These are phyloP conservation scores for Rosellinia necatrix DNA, from an alignment of 2,329 filamentous ascomycete species.

Conservation along the genomic window DNA sequence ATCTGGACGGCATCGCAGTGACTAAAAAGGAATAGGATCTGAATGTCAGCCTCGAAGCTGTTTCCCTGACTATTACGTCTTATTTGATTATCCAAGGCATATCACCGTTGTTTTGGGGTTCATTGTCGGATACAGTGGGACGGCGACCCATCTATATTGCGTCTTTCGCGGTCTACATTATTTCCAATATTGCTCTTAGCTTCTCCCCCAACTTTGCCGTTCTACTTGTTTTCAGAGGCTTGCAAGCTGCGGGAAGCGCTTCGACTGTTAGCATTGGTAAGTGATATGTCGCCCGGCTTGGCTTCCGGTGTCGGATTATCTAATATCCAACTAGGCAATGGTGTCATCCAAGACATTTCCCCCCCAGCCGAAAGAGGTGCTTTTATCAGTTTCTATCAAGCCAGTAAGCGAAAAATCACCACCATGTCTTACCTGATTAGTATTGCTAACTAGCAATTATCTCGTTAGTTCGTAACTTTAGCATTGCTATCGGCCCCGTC, in stretches of 20 bases:
- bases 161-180: conserved; percentile 9
- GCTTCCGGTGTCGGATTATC: too few relatives aligned
- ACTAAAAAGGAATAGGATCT: conserved; percentile 1
- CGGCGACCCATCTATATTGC: conserved; percentile 15
- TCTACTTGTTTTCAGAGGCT: conserved; percentile 1
- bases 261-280: conserved; percentile 10
- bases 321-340: conserved; percentile 6
- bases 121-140: conserved; percentile 4
- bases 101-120: conserved; percentile 9
- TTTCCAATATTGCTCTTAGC: conserved; percentile 12
- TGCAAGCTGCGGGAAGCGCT: conserved; percentile 9
- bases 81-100: conserved; percentile 12
- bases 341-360: conserved; percentile 9
- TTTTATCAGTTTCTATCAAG: conserved; percentile 14
- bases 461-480: conserved; percentile 12
- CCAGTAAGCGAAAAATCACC: conserved; percentile 1
- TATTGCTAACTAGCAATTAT: too few relatives aligned
- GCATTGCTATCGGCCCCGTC: conserved; percentile 8
- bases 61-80: conserved; percentile 8
- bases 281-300: too few relatives aligned
- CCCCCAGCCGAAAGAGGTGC: conserved; percentile 1
- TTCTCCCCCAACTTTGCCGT: conserved; percentile 5
- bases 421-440: not conserved
- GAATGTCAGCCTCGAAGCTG: not conserved
- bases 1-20: not conserved